These are phyloP conservation scores for Phytophthora pistaciae DNA, from an alignment of 352 stramenopile species.

Conservation along the genomic window DNA sequence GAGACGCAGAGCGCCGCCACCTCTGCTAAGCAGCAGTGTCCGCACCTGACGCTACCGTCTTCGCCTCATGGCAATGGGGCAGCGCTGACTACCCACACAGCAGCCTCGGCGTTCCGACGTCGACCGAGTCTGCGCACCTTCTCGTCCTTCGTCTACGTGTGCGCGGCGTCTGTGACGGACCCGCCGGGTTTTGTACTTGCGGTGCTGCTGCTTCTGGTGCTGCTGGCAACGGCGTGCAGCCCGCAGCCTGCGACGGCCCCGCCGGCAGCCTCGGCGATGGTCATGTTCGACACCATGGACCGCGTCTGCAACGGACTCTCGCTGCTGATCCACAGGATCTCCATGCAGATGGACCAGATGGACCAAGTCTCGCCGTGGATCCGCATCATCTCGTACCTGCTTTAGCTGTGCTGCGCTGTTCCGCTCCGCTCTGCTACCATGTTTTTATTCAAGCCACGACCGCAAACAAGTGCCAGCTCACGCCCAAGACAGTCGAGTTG, in stretches of 20 bases:
- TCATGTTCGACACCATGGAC: constrained; percentile 63
- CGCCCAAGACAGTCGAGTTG: background rate
- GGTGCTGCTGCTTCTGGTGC: constrained; percentile 67
- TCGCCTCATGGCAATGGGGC: constrained; percentile 15
- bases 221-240: constrained; percentile 68
- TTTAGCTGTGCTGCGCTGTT: constrained; percentile 32
- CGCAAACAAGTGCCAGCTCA: background rate
- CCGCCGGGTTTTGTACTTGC: constrained; percentile 81
- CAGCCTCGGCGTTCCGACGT: constrained; percentile 41
- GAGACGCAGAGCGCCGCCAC: constrained; percentile 51
- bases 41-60: constrained; percentile 29
- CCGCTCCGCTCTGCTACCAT: background rate
- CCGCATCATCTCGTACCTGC: constrained; percentile 63
- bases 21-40: constrained; percentile 52
- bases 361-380: constrained; percentile 66
- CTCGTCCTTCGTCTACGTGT: constrained; percentile 81
- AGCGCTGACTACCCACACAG: constrained; percentile 32
- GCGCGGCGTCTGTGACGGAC: constrained; percentile 69
- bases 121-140: constrained; percentile 62
- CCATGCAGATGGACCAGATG: constrained; percentile 61
- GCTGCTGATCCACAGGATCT: constrained; percentile 75
- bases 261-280: constrained; percentile 43
- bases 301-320: constrained; percentile 68
- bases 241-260: constrained; percentile 57
- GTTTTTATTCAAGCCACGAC: constrained; percentile 24